Percentiles rank a stretch among this genome's conserved stretches.
These are phyloP conservation scores for Auricularia cornea DNA, from an alignment of 768 basidiomycete genomes.

Conservation along the genomic window DNA sequence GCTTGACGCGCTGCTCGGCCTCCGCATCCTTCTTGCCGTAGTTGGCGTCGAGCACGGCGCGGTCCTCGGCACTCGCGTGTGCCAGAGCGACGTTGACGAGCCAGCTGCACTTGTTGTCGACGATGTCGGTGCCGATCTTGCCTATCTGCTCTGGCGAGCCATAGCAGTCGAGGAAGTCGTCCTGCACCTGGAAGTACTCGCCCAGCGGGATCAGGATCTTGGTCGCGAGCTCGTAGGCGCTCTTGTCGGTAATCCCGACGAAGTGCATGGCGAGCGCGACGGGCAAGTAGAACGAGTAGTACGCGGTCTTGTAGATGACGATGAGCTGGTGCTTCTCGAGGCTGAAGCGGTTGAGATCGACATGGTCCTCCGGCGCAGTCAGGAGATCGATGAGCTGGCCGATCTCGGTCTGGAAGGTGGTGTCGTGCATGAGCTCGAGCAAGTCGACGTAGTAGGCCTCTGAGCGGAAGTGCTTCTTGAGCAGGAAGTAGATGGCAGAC, in stretches of 20 bases:
- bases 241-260: constrained; percentile 48
- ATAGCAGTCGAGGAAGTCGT: constrained; percentile 92
- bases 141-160: constrained; percentile 87
- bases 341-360: constrained; percentile 85
- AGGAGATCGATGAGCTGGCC: constrained; percentile 95
- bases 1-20: constrained; percentile 54
- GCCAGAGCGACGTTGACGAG: constrained; percentile 80
- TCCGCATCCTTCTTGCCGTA: constrained; percentile 44
- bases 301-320: constrained; percentile 95
- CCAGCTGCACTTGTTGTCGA: constrained; percentile 99
- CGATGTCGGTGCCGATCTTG: constrained; percentile 95
- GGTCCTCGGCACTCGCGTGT: constrained; percentile 45
- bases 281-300: constrained; percentile 97
- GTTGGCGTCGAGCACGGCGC: constrained; percentile 51
- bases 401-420: constrained; percentile 85
- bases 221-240: constrained; percentile 60
- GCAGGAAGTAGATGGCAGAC: constrained; percentile 81
- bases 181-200: constrained; percentile 98
- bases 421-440: constrained; percentile 86
- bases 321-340: constrained; percentile 86
- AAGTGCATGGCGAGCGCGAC: constrained; percentile 90
- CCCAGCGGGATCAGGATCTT: constrained; percentile 86
- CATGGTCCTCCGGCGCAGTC: constrained; percentile 84
- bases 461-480: constrained; percentile 77
- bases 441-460: constrained; percentile 83